Evolutionary conservation across 106 monocot genomes (phyloP), one percentile per base, ranked within the genome.

Genomic region (Triglochin maritima): DNA sequence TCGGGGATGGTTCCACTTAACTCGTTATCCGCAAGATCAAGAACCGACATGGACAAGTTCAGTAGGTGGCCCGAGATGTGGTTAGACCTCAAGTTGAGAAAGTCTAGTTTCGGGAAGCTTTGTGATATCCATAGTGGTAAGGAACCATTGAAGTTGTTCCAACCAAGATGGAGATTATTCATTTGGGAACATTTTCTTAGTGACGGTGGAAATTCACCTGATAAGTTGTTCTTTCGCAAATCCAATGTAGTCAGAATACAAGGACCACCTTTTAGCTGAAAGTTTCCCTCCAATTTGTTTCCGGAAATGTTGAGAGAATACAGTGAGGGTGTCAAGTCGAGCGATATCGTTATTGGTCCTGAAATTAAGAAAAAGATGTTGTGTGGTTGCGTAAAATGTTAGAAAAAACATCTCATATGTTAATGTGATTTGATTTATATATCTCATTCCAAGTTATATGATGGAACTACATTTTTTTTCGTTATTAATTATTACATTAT

Each of bases 11-110:
- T 3, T 46, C 79, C 78, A 14, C 68, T 67, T 2, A 82, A 9
- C 13, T 67, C 63, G 48, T 79, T 82, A 8, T 75, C 14, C 10
- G 78, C 53, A n/a, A 82, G 50, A 48, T 79, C 82, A 9, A 79
- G n/a, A 4, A 71, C 7, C 13, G 51, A 16, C 4, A 8, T 44
- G 8, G 68, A 56, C 6, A 68, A 4, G 10, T 16, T 3, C 10
- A 43, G 43, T 17, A 56, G 68, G 13, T 11, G 43, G 1, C 56
- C 45, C 0, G 13, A 68, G 15, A 56, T 4, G 3, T 11, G 9
- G 45, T 68, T 68, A 12, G 56, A 56, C 7, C 56, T 1, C n/a
- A 68, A 56, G 9, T n/a, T 3, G 5, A 68, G 55, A 56, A 68
- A 7, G 56, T n/a, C 12, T 9, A 69, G 42, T 56, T 4, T 12